Evolutionary conservation across 2,329 filamentous ascomycete species (phyloP).

Genomic region (Ceratocystis albifundus): DNA sequence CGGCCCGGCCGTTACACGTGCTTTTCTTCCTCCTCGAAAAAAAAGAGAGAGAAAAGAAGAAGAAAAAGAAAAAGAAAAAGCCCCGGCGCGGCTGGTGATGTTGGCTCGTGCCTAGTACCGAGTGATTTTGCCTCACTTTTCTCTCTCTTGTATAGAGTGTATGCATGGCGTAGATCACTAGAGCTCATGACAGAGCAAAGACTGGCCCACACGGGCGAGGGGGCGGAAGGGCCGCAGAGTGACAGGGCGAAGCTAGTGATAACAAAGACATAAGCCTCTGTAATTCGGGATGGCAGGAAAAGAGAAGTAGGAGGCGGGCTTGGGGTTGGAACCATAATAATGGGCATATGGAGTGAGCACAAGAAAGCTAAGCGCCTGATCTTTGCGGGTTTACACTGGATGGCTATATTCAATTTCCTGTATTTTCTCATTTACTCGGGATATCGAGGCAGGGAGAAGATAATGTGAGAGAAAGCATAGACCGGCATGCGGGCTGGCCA

Average conservation of each 20-base stretch:
- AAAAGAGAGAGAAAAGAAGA: neutral
- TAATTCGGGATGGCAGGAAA: neutral
- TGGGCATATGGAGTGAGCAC: neutral
- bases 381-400: too few relatives aligned
- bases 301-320: neutral
- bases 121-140: neutral
- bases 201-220: neutral
- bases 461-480: neutral
- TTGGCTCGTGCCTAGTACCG: neutral
- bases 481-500: neutral
- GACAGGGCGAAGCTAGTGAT: neutral
- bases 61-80: too few relatives aligned
- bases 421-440: neutral
- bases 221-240: neutral
- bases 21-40: neutral
- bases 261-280: neutral
- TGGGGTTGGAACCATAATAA: neutral
- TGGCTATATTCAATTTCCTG: too few relatives aligned
- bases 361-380: too few relatives aligned
- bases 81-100: neutral
- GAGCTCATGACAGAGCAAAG: neutral
- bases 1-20: neutral
- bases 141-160: too few relatives aligned
- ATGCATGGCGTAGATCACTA: slow-evolving; percentile 4
- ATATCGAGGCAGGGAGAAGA: neutral